These are phyloP conservation scores for Curvularia spicifera DNA, from an alignment of 2,329 filamentous ascomycete genomes.

Conservation along the genomic window DNA sequence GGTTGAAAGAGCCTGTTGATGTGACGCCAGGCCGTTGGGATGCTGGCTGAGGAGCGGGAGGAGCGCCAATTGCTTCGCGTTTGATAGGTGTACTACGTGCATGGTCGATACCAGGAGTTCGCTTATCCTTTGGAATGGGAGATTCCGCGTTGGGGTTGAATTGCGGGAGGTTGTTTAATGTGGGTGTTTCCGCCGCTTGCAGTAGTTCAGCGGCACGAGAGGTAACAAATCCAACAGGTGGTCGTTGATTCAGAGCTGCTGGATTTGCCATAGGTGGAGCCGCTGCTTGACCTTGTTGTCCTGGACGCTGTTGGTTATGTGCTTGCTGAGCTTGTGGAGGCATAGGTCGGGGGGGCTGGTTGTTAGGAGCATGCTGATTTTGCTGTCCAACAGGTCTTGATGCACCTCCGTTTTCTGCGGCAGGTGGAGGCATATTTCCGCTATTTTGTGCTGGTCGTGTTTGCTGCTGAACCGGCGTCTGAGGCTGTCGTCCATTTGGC, in stretches of 20 bases:
- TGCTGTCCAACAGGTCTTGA: slow-evolving; percentile 28
- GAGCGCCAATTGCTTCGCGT: slow-evolving; percentile 51
- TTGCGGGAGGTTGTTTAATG: slow-evolving; percentile 43
- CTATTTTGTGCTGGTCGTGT: slow-evolving; percentile 30
- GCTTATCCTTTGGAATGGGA: slow-evolving; percentile 75
- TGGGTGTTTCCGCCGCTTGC: slow-evolving; percentile 43
- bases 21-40: slow-evolving; percentile 21
- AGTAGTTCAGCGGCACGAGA: slow-evolving; percentile 53
- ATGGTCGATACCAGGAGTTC: slow-evolving; percentile 87
- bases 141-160: slow-evolving; percentile 59
- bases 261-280: slow-evolving; percentile 22
- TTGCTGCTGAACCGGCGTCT: slow-evolving; percentile 36
- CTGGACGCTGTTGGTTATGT: slow-evolving; percentile 22
- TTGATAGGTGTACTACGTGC: slow-evolving; percentile 75
- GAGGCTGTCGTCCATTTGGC: slow-evolving; percentile 39
- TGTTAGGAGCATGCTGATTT: slow-evolving; percentile 24
- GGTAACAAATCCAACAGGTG: slow-evolving; percentile 55
- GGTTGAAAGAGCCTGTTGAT: slow-evolving; percentile 23
- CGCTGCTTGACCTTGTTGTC: slow-evolving; percentile 19
- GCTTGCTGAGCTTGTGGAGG: slow-evolving; percentile 36
- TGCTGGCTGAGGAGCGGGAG: slow-evolving; percentile 23
- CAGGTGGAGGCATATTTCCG: slow-evolving; percentile 32
- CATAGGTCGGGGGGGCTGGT: slow-evolving; percentile 33
- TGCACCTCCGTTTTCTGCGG: slow-evolving; percentile 28
- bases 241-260: slow-evolving; percentile 32